Percentiles rank a stretch among this genome's conserved stretches.
phyloP scores from a whole-genome alignment of 2,329 filamentous ascomycete genomes.

The Ophiocordyceps camponoti-leonardi region DNA sequence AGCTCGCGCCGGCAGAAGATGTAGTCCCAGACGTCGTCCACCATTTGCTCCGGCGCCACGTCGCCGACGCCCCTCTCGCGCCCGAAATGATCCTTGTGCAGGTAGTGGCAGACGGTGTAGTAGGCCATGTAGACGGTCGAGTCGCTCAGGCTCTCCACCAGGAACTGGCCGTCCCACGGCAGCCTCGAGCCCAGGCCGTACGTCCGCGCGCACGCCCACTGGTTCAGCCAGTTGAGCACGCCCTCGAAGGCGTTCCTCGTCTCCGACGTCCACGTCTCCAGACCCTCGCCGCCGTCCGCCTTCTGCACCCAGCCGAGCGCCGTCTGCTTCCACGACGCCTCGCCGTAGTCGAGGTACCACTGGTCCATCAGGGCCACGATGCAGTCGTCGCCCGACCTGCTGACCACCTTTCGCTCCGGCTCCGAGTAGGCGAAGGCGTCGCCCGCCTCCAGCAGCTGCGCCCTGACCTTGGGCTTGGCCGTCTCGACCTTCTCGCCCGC shows the following conservation, averaged over 20 bases:
- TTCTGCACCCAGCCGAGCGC: slow-evolving; percentile 58
- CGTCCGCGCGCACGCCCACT: slow-evolving; percentile 86
- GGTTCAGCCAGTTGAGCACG: slow-evolving; percentile 80
- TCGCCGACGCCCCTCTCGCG: slow-evolving; percentile 49
- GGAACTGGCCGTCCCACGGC: slow-evolving; percentile 79
- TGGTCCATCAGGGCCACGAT: slow-evolving; percentile 88
- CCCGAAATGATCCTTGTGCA: slow-evolving; percentile 80
- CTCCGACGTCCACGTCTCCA: slow-evolving; percentile 68
- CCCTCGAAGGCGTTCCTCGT: slow-evolving; percentile 68
- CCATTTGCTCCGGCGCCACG: slow-evolving; percentile 73
- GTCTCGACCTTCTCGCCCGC: slow-evolving; percentile 73
- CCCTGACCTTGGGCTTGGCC: slow-evolving; percentile 71
- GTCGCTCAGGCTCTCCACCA: slow-evolving; percentile 86
- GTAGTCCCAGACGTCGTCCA: slow-evolving; percentile 92
- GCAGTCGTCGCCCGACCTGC: slow-evolving; percentile 79
- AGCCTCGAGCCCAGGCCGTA: slow-evolving; percentile 89
- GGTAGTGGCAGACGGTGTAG: slow-evolving; percentile 48
- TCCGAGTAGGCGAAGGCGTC: slow-evolving; percentile 87
- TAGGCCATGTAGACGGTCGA: slow-evolving; percentile 85
- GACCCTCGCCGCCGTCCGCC: slow-evolving; percentile 42
- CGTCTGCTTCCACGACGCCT: slow-evolving; percentile 67
- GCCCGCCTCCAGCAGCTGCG: slow-evolving; percentile 57
- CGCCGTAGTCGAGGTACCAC: slow-evolving; percentile 96
- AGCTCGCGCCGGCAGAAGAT: slow-evolving; percentile 65
- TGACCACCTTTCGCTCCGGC: slow-evolving; percentile 78